phyloP scores from a whole-genome alignment of 2,329 filamentous ascomycete genomes.

The Pseudogymnoascus sp. region DNA sequence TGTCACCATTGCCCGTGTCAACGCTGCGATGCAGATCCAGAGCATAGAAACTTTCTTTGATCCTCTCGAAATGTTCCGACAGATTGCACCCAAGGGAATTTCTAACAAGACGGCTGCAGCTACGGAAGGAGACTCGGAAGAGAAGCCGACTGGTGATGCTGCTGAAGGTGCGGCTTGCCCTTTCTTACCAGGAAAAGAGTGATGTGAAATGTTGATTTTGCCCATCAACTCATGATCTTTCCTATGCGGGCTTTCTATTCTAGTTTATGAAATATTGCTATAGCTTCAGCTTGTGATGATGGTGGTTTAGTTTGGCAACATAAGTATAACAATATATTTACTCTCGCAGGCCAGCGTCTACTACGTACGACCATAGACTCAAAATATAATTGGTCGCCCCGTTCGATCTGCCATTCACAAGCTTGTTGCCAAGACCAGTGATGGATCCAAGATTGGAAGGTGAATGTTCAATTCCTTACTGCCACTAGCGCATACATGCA shows the following conservation, averaged over 20 bases:
- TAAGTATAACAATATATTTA: too few relatives aligned
- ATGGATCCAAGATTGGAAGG: neutral
- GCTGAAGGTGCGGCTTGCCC: neutral
- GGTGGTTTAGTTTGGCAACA: too few relatives aligned
- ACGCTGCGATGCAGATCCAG: slow-evolving; percentile 51
- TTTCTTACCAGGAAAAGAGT: neutral
- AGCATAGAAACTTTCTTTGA: slow-evolving; percentile 59
- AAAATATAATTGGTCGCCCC: too few relatives aligned
- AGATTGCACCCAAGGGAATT: slow-evolving; percentile 46
- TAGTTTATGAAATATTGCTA: too few relatives aligned
- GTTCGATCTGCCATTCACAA: too few relatives aligned
- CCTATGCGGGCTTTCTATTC: neutral
- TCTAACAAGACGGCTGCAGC: neutral
- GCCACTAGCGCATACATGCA: neutral
- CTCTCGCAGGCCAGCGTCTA: too few relatives aligned
- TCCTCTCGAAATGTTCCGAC: slow-evolving; percentile 58
- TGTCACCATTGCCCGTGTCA: slow-evolving; percentile 53
- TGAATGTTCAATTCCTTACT: neutral
- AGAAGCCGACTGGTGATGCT: neutral
- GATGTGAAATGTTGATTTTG: neutral
- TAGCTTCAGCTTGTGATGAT: neutral
- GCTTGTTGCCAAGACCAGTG: neutral
- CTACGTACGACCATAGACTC: too few relatives aligned
- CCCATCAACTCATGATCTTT: neutral
- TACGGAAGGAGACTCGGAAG: neutral